Conservation (phyloP, 208 protist species). For the Leishmania aethiopica region DNA sequence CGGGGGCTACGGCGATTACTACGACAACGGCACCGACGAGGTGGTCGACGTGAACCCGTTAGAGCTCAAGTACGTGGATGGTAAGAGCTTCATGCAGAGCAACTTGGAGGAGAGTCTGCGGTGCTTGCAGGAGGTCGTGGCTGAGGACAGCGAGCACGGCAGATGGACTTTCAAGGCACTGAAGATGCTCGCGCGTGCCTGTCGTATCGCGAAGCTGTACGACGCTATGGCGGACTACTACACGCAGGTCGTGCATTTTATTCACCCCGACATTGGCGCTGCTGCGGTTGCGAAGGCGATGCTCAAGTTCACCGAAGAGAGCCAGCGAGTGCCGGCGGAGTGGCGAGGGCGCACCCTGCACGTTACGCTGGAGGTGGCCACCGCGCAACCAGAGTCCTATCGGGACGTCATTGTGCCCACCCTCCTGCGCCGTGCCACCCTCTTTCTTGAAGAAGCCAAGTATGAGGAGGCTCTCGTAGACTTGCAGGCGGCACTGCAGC, state of each 20-base stretch:
- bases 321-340: conserved; percentile 51
- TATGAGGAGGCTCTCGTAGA: conserved; percentile 22
- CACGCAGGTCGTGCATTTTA: conserved; percentile 66
- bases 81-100: conserved; percentile 80
- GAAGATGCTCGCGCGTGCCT: conserved; percentile 91
- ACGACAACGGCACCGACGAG: conserved; percentile 58
- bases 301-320: conserved; percentile 92
- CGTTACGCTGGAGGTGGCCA: conserved; percentile 68
- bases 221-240: conserved; percentile 86
- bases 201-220: conserved; percentile 72
- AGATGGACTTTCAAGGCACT: conserved; percentile 95
- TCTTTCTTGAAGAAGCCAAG: conserved; percentile 17
- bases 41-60: conserved; percentile 56
- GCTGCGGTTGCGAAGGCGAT: conserved; percentile 71
- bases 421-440: conserved; percentile 65
- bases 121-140: conserved; percentile 75
- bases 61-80: conserved; percentile 89
- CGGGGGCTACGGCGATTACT: conserved; percentile 84
- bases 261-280: conserved; percentile 35
- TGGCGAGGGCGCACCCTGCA: conserved; percentile 65
- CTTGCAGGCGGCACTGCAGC: conserved; percentile 13
- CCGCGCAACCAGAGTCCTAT: conserved; percentile 39
- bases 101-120: conserved; percentile 70
- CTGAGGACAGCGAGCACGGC: conserved; percentile 75
- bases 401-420: conserved; percentile 89